Conservation (phyloP, 495 filamentous ascomycete species). For the Haplographium delicatum region DNA sequence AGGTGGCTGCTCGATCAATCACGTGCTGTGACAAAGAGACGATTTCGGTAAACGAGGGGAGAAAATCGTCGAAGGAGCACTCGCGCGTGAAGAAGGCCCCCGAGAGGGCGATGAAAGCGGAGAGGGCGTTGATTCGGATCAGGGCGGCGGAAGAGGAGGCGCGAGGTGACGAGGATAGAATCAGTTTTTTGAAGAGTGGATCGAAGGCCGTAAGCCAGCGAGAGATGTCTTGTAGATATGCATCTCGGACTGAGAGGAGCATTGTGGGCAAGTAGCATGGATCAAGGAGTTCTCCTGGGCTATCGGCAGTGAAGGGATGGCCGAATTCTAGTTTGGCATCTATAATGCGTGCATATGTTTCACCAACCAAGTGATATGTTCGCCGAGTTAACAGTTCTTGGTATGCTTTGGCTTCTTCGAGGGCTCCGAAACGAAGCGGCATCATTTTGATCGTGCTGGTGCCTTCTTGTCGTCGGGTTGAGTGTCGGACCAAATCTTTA, state of each 20-base stretch:
- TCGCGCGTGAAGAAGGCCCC: no score
- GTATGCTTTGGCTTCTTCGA: constrained; percentile 4
- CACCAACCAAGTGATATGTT: constrained; percentile 1
- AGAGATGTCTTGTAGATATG: background rate
- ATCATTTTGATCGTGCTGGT: background rate
- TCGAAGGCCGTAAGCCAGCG: background rate
- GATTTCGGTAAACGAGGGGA: no score
- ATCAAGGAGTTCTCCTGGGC: constrained; percentile 3
- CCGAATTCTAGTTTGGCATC: background rate
- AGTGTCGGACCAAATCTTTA: background rate
- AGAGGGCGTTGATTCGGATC: background rate
- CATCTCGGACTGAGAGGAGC: background rate
- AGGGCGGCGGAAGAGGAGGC: background rate
- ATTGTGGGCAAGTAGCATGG: background rate
- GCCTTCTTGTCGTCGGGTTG: constrained; percentile 3
- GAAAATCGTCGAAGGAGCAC: no score
- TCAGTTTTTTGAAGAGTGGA: background rate
- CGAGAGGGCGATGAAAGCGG: no score
- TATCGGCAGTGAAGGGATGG: constrained; percentile 3
- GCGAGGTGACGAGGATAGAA: background rate
- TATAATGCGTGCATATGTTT: constrained; percentile 6
- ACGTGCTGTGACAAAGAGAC: no score
- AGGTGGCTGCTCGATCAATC: no score
- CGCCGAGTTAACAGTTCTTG: constrained; percentile 5
- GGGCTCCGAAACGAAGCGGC: background rate